Conservation (phyloP, 305 asterid genomes). For the Ajuga reptans region DNA sequence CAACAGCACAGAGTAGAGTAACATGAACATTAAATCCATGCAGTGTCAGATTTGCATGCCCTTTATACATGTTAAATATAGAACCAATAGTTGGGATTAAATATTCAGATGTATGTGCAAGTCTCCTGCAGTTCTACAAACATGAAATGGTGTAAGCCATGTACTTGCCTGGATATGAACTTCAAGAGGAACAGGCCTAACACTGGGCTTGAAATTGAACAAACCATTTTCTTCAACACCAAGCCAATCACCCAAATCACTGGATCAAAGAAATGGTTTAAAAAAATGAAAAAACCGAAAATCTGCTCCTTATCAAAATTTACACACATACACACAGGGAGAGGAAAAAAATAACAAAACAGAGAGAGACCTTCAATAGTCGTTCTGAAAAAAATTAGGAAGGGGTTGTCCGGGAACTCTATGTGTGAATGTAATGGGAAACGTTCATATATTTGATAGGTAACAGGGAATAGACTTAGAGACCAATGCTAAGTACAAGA, state of each 20-base stretch:
- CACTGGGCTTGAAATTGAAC: slow-evolving; percentile 98
- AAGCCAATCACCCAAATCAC: slow-evolving; percentile 97
- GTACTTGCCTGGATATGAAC: slow-evolving; percentile 95
- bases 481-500: too few relatives aligned
- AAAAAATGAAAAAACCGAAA: background rate
- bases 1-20: background rate
- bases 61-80: background rate
- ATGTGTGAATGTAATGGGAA: too few relatives aligned
- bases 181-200: slow-evolving; percentile 99
- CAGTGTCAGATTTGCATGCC: background rate
- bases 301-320: background rate
- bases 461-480: too few relatives aligned
- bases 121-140: slow-evolving; percentile 10
- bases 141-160: slow-evolving; percentile 7
- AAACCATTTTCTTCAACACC: slow-evolving; percentile 93
- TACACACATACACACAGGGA: background rate
- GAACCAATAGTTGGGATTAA: background rate
- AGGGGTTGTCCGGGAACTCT: background rate
- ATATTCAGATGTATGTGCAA: slow-evolving; percentile 2
- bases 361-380: too few relatives aligned
- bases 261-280: slow-evolving; percentile 24
- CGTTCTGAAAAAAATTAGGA: too few relatives aligned
- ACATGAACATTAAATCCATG: background rate
- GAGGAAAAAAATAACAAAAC: background rate
- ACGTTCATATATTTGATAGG: too few relatives aligned